Conservation (phyloP, 176 grass and related monocot genomes). For the Raddia guianensis region DNA sequence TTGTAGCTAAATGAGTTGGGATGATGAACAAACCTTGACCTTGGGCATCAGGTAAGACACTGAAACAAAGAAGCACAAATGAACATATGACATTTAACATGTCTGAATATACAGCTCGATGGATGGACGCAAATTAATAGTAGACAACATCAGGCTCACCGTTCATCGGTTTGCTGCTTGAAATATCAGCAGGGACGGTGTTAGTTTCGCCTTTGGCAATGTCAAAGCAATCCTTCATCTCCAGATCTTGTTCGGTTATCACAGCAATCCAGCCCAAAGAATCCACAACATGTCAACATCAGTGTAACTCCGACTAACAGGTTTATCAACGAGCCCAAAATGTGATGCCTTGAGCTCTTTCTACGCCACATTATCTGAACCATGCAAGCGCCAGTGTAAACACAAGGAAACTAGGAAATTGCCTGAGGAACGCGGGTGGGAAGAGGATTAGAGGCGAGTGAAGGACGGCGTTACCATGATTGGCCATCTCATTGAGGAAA, state of each 20-base stretch:
- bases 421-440: neutral
- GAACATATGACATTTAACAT: neutral
- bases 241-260: neutral
- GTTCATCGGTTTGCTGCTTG: constrained; percentile 10
- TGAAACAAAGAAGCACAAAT: constrained; percentile 43
- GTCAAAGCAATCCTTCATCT: constrained; percentile 28
- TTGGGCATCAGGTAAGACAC: constrained; percentile 45
- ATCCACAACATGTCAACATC: neutral
- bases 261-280: neutral
- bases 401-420: neutral
- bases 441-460: neutral
- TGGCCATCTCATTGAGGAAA: constrained; percentile 51
- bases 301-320: neutral
- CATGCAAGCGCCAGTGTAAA: neutral
- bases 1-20: constrained; percentile 79
- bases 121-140: neutral
- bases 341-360: constrained; percentile 6
- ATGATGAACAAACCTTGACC: constrained; percentile 60
- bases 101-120: neutral
- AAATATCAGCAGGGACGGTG: neutral
- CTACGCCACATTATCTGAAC: constrained; percentile 13
- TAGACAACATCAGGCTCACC: constrained; percentile 31
- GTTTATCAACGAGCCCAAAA: neutral
- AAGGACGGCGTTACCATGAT: constrained; percentile 27
- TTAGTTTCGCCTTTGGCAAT: constrained; percentile 16